These are phyloP conservation scores for Penicillium thymicola DNA, from an alignment of 2,329 filamentous ascomycete species.

Conservation along the genomic window DNA sequence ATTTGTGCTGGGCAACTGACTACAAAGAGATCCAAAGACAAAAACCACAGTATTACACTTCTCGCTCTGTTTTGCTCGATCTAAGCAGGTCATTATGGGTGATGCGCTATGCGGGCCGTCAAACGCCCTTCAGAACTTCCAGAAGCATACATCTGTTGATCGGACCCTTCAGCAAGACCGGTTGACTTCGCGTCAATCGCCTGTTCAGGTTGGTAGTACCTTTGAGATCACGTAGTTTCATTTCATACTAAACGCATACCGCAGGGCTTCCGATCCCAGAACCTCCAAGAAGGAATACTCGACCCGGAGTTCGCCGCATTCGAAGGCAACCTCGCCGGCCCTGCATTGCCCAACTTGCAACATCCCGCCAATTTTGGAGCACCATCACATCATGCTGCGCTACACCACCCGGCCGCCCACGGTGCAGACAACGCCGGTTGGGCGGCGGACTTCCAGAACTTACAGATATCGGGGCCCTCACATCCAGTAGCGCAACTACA, in stretches of 20 bases:
- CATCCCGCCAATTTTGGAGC: constrained; percentile 31
- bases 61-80: background rate
- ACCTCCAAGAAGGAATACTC: constrained; percentile 52
- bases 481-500: constrained; percentile 49
- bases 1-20: background rate
- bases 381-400: constrained; percentile 25
- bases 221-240: background rate
- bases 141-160: constrained; percentile 66
- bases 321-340: constrained; percentile 43
- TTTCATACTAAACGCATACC: constrained; percentile 12
- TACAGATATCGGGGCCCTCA: constrained; percentile 40
- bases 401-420: constrained; percentile 12
- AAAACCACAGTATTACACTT: background rate
- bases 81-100: constrained; percentile 50
- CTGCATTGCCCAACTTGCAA: constrained; percentile 38
- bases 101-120: constrained; percentile 71
- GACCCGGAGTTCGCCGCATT: constrained; percentile 70
- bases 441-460: constrained; percentile 48
- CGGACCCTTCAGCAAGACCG: constrained; percentile 72
- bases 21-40: background rate
- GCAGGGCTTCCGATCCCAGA: constrained; percentile 62
- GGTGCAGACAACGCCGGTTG: constrained; percentile 31
- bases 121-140: constrained; percentile 70
- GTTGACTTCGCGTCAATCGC: constrained; percentile 52
- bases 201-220: constrained; percentile 45